Percentiles rank a stretch among this genome's conserved stretches.
Evolutionary conservation across 768 basidiomycete species (phyloP).

Genomic region (Suillus lakei): DNA sequence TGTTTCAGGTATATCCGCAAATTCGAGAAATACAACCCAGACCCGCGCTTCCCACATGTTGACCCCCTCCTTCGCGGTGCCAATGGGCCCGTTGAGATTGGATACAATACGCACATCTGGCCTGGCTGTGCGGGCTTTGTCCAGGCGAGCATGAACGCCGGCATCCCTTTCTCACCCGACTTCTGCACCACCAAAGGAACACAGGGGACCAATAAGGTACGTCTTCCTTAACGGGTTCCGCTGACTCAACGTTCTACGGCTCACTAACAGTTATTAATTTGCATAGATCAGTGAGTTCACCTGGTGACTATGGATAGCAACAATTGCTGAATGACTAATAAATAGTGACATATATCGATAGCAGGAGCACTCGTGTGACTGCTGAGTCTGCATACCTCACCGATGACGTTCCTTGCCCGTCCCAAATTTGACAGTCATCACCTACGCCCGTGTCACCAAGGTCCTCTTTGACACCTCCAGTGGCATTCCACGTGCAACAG

Average conservation of each 20-base stretch:
- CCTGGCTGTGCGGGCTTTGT: conserved; percentile 54
- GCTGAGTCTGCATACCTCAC: conserved; percentile 29
- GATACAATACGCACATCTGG: conserved; percentile 57
- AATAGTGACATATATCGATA: conserved; percentile 17
- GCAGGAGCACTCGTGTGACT: conserved; percentile 22
- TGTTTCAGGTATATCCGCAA: conserved; percentile 65
- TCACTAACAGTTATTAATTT: neutral
- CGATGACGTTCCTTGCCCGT: conserved; percentile 21
- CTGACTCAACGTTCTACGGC: neutral
- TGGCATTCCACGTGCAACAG: conserved; percentile 7
- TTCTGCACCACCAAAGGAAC: conserved; percentile 63
- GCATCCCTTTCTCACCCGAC: conserved; percentile 57
- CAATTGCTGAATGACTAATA: neutral
- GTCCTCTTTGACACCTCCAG: conserved; percentile 11
- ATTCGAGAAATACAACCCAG: conserved; percentile 63
- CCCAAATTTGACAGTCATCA: conserved; percentile 24
- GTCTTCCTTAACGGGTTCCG: conserved; percentile 16
- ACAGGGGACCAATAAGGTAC: conserved; percentile 63
- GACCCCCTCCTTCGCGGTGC: conserved; percentile 50
- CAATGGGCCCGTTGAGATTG: conserved; percentile 61
- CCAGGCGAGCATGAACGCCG: conserved; percentile 52
- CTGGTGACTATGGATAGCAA: neutral
- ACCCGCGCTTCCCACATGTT: conserved; percentile 54
- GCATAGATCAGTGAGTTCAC: conserved; percentile 1
- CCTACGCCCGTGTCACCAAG: conserved; percentile 11